Evolutionary conservation across 2,329 filamentous ascomycete genomes (phyloP), one percentile per base, ranked within the genome.

Genomic region (Diaporthe destruens): DNA sequence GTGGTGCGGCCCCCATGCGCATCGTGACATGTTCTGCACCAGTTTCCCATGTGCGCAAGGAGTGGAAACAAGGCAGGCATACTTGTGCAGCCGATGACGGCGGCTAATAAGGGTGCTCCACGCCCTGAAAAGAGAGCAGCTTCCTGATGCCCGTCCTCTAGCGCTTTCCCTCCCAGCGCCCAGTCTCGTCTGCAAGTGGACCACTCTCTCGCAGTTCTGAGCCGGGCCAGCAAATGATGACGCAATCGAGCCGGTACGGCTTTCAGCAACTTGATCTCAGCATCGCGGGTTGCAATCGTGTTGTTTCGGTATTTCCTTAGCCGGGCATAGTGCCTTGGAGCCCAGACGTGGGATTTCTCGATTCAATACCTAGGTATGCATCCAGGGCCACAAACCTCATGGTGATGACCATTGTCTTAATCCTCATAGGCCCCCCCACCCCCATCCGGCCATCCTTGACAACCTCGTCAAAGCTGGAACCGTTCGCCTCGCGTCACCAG

Each of bases 331-430:
- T 36, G 49, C 29, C 29, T 39, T 39, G 47, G n/a, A 20, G 61
- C 61, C 47, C 44, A 53, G 61, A 39, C 61, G 36, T 53, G 32
- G 23, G 25, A 53, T 49, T 18, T 25, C n/a, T 53, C 32, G 32
- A 25, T 9, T 36, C 8, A 53, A 47, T 3, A 7, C 8, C 11
- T n/a, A n/a, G n/a, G n/a, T n/a, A n/a, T n/a, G n/a, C 47, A 20
- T n/a, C 44, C 61, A 68, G 36, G 51, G 23, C 36, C 49, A 68
- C 32, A 66, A n/a, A 29, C 8, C 11, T 29, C 55, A 65, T 53
- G 36, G 14, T 56, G 72, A 74, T 74, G 72, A 74, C 72, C 72
- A 74, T 72, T 74, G 55, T 42, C 72, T 72, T 63, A 44, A 61
- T 51, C 47, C 71, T 71, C 72, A 74, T 74, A 74, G 71, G 73